phyloP scores from a whole-genome alignment of 768 basidiomycete genomes.

The Chalciporus pseudorubinellus region DNA sequence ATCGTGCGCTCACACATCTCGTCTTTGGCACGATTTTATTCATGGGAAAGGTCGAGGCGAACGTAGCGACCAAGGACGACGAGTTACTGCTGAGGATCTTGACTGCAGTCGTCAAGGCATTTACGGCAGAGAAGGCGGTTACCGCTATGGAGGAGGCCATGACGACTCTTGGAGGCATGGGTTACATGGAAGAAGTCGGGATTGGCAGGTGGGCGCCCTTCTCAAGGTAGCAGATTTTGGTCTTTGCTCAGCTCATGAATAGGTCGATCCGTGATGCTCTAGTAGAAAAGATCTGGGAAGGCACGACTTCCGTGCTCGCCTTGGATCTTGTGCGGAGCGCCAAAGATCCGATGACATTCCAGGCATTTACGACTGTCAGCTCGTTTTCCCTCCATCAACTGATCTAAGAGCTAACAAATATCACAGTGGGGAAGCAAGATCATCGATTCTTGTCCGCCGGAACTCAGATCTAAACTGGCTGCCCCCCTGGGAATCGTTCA shows the following conservation, averaged over 20 bases:
- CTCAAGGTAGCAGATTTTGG: background rate
- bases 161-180: constrained; percentile 70
- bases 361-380: constrained; percentile 51
- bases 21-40: constrained; percentile 56
- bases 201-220: constrained; percentile 47
- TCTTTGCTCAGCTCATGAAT: background rate
- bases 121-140: constrained; percentile 61
- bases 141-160: constrained; percentile 72
- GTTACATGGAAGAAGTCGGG: constrained; percentile 82
- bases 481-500: constrained; percentile 34
- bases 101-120: constrained; percentile 70
- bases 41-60: constrained; percentile 62
- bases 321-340: constrained; percentile 63
- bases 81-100: constrained; percentile 54
- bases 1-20: constrained; percentile 65
- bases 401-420: background rate
- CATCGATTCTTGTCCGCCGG: constrained; percentile 41
- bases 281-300: constrained; percentile 86
- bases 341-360: constrained; percentile 41
- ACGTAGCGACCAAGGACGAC: constrained; percentile 49
- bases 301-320: constrained; percentile 64
- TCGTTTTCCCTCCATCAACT: background rate
- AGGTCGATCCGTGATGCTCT: constrained; percentile 62
- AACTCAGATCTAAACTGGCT: constrained; percentile 29
- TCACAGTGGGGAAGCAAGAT: constrained; percentile 52